Evolutionary conservation across 441 rosid genomes (phyloP), one percentile per base, ranked within the genome.

Genomic region (Daphne laureola): DNA sequence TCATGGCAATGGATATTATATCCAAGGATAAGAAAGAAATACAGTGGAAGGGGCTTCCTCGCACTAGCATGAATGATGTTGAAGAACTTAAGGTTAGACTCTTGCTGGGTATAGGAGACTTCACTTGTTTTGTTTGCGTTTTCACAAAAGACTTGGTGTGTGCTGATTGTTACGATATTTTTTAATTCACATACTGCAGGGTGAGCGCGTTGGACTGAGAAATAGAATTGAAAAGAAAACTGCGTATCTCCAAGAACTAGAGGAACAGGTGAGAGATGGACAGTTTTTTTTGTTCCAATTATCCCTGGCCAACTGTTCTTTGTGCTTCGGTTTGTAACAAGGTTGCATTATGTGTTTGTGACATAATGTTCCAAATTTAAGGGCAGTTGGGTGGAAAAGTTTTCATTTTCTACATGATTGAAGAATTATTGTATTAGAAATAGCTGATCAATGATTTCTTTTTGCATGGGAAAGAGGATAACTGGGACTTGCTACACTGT

Each of bases 1-100:
- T 93, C 58, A 93, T 93, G 99, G 99, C 99, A n/a, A 85, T 93
- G 86, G 97, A 93, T 81, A 93, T 93, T 46, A 85, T 93, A 61
- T 85, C 99, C n/a, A 93, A 93, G 64, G 97, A 93, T 80, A 93
- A 93, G 72, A 93, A 93, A 43, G 99, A 90, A 68, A 93, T 93
- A 68, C 97, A 85, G 25, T 93, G 99, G 99, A 90, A 78, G 72
- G 99, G 99, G 70, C 93, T 93, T 65, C 99, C 99, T 59, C 91
- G 91, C 35, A 87, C 97, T 45, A 93, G 97, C 68, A 76, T 83
- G 66, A 81, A 80, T 66, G 99, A 93, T 77, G 73, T 93, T 58
- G 96, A 93, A 72, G 96, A 85, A 78, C 54, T 93, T 64, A 93
- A 93, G 97, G 99, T 93, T 67, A 58, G 53, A 65, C 16, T 64